Evolutionary conservation across 23 red algal genomes (phyloP).

Genomic region (Gracilaria gracilis): DNA sequence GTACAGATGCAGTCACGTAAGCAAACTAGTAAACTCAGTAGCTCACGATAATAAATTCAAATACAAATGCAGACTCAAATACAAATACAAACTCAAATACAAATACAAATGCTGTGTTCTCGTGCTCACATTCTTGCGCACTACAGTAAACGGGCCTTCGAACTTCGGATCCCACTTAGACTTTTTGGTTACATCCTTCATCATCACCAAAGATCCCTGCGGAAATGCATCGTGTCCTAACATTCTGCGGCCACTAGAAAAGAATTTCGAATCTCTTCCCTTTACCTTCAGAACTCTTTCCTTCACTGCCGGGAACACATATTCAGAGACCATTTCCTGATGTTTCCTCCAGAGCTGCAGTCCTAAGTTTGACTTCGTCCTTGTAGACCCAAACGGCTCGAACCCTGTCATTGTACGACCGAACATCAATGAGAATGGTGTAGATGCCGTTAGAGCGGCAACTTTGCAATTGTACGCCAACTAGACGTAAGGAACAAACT

Average conservation of each 20-base stretch:
- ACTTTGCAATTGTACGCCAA: neutral
- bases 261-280: neutral
- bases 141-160: constrained; percentile 1
- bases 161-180: neutral
- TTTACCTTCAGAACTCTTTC: neutral
- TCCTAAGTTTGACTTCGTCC: neutral
- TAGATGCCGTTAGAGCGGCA: neutral
- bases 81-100: too few relatives aligned
- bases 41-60: too few relatives aligned
- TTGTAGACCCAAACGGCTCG: neutral
- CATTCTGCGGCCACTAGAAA: neutral
- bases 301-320: neutral
- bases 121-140: too few relatives aligned
- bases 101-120: too few relatives aligned
- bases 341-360: neutral
- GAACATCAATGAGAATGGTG: neutral
- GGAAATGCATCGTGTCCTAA: neutral
- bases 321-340: neutral
- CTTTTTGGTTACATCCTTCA: too few relatives aligned
- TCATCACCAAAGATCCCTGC: neutral
- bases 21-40: too few relatives aligned
- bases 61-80: too few relatives aligned
- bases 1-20: too few relatives aligned
- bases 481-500: neutral
- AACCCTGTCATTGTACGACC: neutral